Evolutionary conservation across 352 stramenopile species (phyloP), one percentile per base, ranked within the genome.

Genomic region (Pythium brassicae): DNA sequence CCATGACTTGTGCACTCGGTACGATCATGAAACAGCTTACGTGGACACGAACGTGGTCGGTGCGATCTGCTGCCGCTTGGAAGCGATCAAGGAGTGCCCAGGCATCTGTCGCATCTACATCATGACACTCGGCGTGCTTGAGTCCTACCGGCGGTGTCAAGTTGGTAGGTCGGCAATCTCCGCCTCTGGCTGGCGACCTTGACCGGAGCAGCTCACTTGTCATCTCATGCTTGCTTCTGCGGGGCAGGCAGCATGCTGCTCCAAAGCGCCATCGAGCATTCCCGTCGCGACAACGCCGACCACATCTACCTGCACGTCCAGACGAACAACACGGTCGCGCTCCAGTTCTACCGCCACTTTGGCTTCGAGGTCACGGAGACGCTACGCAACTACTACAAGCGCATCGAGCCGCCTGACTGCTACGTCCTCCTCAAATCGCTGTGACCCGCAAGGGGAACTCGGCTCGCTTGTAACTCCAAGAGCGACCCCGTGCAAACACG

Each of bases 321-420:
- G 76, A 97, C 92, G 7, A 96, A 67, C 50, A 98, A 98, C 65
- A 61, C 68, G 1, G 88, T 86, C 44, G 95, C 93, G 14, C 86
- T 98, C 20, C 66, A 76, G 15, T 98, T 98, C 73, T 98, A 98
- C 64, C 68, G 53, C 9, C 65, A 76, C 37, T 78, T 88, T 55
- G 90, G 83, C 37, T 98, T 98, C 72, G 64, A 87, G 51, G 81
- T 92, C 60, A 86, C 76, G 11, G 80, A 96, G 61, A 88, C 88
- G 42, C 89, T 98, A 43, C 71, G 88, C 57, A 96, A 97, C 58
- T 98, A 98, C 71, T 98, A 98, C 69, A 94, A 95, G 56, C 74
- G 81, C 53, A 96, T 98, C 60, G 83, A 98, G 61, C 91, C 92
- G 15, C 91, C 93, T 0, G 77, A 98, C 77, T 98, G 93, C 72